phyloP scores from a whole-genome alignment of 345 rosid species.

The Moricandia arvensis region DNA sequence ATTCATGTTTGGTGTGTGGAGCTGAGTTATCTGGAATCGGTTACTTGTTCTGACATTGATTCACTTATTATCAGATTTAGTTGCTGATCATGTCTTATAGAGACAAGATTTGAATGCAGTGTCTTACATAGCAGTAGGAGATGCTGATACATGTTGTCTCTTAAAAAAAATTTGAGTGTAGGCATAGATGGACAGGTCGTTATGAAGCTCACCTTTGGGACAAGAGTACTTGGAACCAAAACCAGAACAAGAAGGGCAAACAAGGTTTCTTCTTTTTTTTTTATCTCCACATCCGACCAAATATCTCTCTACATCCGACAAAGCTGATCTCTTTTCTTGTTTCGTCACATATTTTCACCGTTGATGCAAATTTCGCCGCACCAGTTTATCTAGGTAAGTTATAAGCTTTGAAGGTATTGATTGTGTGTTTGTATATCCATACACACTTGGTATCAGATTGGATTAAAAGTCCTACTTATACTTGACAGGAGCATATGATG shows the following conservation, averaged over 20 bases:
- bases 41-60: background rate
- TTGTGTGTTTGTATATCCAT: constrained; percentile 8
- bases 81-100: background rate
- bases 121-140: background rate
- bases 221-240: constrained; percentile 96
- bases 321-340: constrained; percentile 39
- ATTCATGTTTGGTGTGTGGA: background rate
- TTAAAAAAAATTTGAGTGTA: constrained; percentile 27
- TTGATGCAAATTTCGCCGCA: constrained; percentile 24
- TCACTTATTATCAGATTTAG: background rate
- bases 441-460: background rate
- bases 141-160: background rate
- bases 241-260: constrained; percentile 97
- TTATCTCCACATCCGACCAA: background rate
- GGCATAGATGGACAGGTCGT: constrained; percentile 99
- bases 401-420: constrained; percentile 4
- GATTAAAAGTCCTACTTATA: constrained; percentile 18
- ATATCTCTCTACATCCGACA: background rate
- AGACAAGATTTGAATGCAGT: background rate
- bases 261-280: constrained; percentile 58
- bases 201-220: constrained; percentile 99
- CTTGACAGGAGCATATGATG: constrained; percentile 96
- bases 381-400: constrained; percentile 92
- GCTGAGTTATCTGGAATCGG: background rate
- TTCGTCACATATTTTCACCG: constrained; percentile 33